Base-by-base conservation (phyloP, 192 early-diverging fungal species). In the Jimgerdemannia lactiflua region DNA sequence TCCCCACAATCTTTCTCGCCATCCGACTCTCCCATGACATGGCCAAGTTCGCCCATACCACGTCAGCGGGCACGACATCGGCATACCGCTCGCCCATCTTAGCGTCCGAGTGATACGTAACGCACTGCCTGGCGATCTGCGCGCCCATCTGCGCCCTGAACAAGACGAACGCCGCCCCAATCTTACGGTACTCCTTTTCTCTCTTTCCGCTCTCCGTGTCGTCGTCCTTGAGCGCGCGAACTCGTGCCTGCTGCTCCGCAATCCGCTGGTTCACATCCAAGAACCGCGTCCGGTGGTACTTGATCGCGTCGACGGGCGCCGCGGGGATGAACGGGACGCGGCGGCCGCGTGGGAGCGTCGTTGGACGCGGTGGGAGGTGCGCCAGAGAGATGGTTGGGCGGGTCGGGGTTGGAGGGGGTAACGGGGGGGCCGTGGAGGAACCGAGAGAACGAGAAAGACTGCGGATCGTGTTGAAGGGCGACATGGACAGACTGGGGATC, bases 31-130 rank as follows among this genome's bases (percentile, higher is more conserved):
- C 0, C 49, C 49, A 59, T 14, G 8, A 6, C 8, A 92, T 78
- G 65, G 87, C 88, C 71, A 94, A 81, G 72, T 95, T 96, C 11
- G 86, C 78, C 96, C 96, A 97, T 43, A 95, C 88, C 17, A 97
- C 80, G 79, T 97, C 93, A 41, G 87, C 71, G 0, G 92, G 90
- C 64, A 91, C 77, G 9, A 96, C 90, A 63, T 90, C 85, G 4
- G 85, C 79, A 29, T 93, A 86, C 29, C 87, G 84, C 10, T 88
- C 90, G 20, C 76, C 74, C 92, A 95, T 93, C 3, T 78, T 80
- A 10, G 91, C 88, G 70, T 77, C 80, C 49, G 8, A 6, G 41
- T 87, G 82, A 80, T 93, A 84, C 17, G 93, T 77, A 0, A 93
- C 83, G 1, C 83, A 81, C 65, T 91, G 89, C 10, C 89, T 86